Evolutionary conservation across 352 stramenopile species (phyloP).

Genomic region (Halophytophthora batemanensis): DNA sequence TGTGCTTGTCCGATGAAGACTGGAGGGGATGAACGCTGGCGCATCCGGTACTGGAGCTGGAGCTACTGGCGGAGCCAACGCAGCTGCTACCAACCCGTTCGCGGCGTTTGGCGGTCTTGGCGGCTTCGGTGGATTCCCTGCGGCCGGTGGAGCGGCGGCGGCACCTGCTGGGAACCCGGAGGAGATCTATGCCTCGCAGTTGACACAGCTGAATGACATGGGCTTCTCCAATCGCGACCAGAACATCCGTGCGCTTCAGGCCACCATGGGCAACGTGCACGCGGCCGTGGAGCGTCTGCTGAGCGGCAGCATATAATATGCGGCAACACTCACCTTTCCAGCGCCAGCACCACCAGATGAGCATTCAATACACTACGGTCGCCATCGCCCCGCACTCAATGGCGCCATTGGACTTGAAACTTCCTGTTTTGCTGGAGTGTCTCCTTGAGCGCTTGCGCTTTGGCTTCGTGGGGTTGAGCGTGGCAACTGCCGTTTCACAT

Average conservation of each 20-base stretch:
- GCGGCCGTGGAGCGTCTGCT: conserved; percentile 88
- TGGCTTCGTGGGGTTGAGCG: too few relatives aligned
- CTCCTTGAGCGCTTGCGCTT: too few relatives aligned
- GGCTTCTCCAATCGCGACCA: conserved; percentile 88
- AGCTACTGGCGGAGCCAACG: conserved; percentile 7
- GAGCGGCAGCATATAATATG: conserved; percentile 54
- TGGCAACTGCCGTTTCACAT: too few relatives aligned
- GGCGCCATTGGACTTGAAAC: not conserved
- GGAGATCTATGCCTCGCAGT: conserved; percentile 83
- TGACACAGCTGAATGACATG: conserved; percentile 90
- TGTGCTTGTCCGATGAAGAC: conserved; percentile 20
- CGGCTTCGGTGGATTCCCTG: conserved; percentile 32
- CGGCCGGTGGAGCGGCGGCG: conserved; percentile 18
- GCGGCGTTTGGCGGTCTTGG: conserved; percentile 36
- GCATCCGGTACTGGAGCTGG: conserved; percentile 6
- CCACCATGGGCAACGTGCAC: conserved; percentile 87
- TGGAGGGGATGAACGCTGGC: conserved; percentile 51
- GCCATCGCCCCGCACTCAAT: not conserved
- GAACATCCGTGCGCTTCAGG: conserved; percentile 85
- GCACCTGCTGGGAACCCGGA: conserved; percentile 63
- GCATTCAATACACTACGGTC: conserved; percentile 1
- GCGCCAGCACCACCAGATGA: not conserved
- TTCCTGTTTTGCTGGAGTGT: too few relatives aligned
- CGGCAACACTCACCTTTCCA: not conserved
- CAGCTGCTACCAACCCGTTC: conserved; percentile 44